phyloP scores from a whole-genome alignment of 176 grass and related monocot genomes.

The Saccharum officinarum region DNA sequence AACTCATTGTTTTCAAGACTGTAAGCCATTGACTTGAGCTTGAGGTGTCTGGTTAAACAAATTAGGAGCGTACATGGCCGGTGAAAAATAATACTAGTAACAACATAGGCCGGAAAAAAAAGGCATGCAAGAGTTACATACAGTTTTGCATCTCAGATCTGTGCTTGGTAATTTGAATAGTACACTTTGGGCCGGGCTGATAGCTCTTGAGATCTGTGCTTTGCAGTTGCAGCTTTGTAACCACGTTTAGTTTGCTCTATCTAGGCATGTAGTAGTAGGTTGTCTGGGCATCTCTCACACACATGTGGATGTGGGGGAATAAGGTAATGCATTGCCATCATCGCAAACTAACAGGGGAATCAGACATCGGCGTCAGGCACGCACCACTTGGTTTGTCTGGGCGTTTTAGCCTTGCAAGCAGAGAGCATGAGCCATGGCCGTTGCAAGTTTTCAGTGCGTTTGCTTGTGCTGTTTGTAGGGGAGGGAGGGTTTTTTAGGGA shows the following conservation, averaged over 20 bases:
- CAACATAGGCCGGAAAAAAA: background rate
- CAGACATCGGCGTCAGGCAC: slow-evolving; percentile 45
- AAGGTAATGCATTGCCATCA: slow-evolving; percentile 38
- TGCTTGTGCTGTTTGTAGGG: background rate
- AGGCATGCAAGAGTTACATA: background rate
- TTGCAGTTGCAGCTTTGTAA: slow-evolving; percentile 14
- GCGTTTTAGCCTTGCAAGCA: slow-evolving; percentile 25
- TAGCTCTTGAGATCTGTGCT: slow-evolving; percentile 38
- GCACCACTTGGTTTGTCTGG: slow-evolving; percentile 39
- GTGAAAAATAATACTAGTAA: background rate
- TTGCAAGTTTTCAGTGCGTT: background rate
- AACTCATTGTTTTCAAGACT: background rate
- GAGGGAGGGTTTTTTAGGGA: slow-evolving; percentile 1
- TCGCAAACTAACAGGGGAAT: slow-evolving; percentile 42
- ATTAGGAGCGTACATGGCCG: slow-evolving; percentile 7
- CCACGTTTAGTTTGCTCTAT: slow-evolving; percentile 35
- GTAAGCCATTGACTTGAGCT: slow-evolving; percentile 47
- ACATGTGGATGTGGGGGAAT: slow-evolving; percentile 12
- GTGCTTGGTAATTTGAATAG: slow-evolving; percentile 8
- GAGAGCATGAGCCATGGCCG: slow-evolving; percentile 17
- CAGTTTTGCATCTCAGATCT: slow-evolving; percentile 47
- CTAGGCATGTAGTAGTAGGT: slow-evolving; percentile 7
- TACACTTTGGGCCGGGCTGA: background rate
- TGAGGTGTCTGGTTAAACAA: slow-evolving; percentile 28
- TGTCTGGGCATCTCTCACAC: slow-evolving; percentile 26